A percentile compares a stretch with the other conserved stretches of the same genome.
These are phyloP conservation scores for Aureobasidium sp. DNA, from an alignment of 2,329 filamentous ascomycete genomes.

Conservation along the genomic window DNA sequence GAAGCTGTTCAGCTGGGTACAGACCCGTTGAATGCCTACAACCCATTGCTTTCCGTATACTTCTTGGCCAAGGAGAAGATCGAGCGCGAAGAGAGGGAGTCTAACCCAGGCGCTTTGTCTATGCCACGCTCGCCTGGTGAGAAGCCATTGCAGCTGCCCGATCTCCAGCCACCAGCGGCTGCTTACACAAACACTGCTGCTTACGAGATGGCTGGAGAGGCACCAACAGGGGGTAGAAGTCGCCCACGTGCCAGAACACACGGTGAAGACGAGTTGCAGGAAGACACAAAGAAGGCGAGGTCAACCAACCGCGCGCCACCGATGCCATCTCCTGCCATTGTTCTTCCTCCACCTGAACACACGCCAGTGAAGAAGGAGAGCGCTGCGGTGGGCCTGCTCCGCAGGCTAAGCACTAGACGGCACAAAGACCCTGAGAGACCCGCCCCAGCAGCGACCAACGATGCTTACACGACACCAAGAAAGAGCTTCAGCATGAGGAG, in stretches of 20 bases:
- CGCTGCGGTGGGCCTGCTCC: slow-evolving; percentile 70
- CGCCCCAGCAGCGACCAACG: slow-evolving; percentile 64
- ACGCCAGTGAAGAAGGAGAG: slow-evolving; percentile 72
- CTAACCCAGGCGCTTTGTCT: slow-evolving; percentile 50
- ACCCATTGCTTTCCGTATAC: slow-evolving; percentile 86
- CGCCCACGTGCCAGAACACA: slow-evolving; percentile 84
- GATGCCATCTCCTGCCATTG: slow-evolving; percentile 34
- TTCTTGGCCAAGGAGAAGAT: slow-evolving; percentile 94
- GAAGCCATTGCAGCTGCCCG: slow-evolving; percentile 54
- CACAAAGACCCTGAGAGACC: slow-evolving; percentile 52
- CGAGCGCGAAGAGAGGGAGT: slow-evolving; percentile 59
- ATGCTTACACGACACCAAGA: slow-evolving; percentile 54
- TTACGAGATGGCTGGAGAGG: slow-evolving; percentile 86
- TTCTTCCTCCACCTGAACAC: slow-evolving; percentile 29
- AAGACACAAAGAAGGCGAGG: slow-evolving; percentile 56
- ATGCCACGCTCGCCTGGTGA: slow-evolving; percentile 50
- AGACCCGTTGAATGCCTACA: slow-evolving; percentile 89
- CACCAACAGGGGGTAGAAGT: slow-evolving; percentile 71
- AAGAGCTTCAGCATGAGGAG: slow-evolving; percentile 84
- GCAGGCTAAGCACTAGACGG: slow-evolving; percentile 83
- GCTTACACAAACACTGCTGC: slow-evolving; percentile 79
- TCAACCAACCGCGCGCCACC: slow-evolving; percentile 48
- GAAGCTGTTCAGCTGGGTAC: slow-evolving; percentile 74
- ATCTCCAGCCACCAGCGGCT: slow-evolving; percentile 70
- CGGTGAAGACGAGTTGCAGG: slow-evolving; percentile 81